Base-by-base conservation (phyloP, 2,329 filamentous ascomycete genomes). In the Chrysoporthe cubensis region DNA sequence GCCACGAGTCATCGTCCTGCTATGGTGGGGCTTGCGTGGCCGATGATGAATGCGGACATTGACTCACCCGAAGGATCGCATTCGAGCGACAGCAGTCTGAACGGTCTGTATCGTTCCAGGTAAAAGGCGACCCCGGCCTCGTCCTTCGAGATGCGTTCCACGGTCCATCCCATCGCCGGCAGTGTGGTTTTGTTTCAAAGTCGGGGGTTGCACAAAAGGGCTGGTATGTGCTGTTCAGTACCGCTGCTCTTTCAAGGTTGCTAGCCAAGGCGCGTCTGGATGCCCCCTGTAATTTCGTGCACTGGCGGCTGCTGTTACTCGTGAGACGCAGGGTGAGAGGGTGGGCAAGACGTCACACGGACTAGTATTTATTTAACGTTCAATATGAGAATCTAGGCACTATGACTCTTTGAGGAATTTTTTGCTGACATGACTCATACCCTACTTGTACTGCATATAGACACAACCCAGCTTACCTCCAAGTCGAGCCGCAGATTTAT, bases 101-200 rank as follows among this genome's bases (percentile, higher is more conserved):
- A 77, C 1, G 75, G 73, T 60, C 73, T 77, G 66, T 76, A 75
- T 40, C 72, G 69, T 58, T 71, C 72, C 44, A 77, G 72, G 40
- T 73, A 76, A 64, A 77, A 78, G 8, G 68, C 70, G 37, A 71
- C 71, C 42, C 73, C 74, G 26, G 72, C 65, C 4, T 75, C 72
- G 67, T 75, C 68, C 48, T 64, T 61, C 13, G 69, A 60, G 50
- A 77, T 65, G 40, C 64, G 58, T 54, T 74, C 65, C 58, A 77
- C 66, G 46, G 63, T 65, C 71, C 75, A 77, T 11, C 42, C 14
- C 59, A 54, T 54, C 26, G 13, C 32, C 13, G 16, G 16, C 26
- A 16, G 11, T 34, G 2, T 14, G 5, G 14, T 34, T 54, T 16
- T 6, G 6, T 1, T 52, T 54, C 37, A 40, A 40, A 40, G 6